phyloP scores from a whole-genome alignment of 768 basidiomycete genomes.

The Amanita pallidorosea region DNA sequence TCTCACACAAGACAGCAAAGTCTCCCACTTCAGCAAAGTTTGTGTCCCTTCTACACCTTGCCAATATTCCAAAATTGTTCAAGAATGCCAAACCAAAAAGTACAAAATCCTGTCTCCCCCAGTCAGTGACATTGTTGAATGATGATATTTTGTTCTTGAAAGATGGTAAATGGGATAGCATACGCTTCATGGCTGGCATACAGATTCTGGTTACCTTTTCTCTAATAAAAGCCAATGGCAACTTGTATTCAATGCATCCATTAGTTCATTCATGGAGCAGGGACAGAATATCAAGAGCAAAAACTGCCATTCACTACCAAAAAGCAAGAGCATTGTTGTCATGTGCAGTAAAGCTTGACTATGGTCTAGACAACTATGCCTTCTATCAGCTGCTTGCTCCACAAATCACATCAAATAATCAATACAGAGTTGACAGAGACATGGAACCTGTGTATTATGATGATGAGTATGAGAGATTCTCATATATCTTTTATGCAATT shows the following conservation, averaged over 20 bases:
- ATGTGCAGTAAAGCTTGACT: no score
- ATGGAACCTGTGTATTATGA: neutral
- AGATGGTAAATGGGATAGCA: slow-evolving; percentile 6
- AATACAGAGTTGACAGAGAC: neutral
- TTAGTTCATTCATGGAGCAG: slow-evolving; percentile 7
- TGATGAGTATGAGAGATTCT: neutral
- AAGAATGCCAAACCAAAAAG: no score
- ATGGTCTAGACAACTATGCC: no score
- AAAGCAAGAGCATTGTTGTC: neutral
- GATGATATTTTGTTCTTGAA: neutral
- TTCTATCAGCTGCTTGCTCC: no score
- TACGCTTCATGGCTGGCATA: no score
- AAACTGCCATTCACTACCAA: neutral
- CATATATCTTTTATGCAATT: neutral
- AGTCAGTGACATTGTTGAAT: neutral
- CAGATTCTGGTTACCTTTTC: no score
- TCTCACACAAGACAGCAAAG: neutral
- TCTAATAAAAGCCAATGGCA: no score
- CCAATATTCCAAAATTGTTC: no score
- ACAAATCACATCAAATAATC: no score
- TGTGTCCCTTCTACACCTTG: neutral
- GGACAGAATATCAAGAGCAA: neutral
- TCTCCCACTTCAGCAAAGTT: neutral
- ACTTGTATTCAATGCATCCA: no score
- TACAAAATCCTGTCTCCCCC: no score